Evolutionary conservation across 495 filamentous ascomycete species (phyloP).

Genomic region (Trichoderma reesei): DNA sequence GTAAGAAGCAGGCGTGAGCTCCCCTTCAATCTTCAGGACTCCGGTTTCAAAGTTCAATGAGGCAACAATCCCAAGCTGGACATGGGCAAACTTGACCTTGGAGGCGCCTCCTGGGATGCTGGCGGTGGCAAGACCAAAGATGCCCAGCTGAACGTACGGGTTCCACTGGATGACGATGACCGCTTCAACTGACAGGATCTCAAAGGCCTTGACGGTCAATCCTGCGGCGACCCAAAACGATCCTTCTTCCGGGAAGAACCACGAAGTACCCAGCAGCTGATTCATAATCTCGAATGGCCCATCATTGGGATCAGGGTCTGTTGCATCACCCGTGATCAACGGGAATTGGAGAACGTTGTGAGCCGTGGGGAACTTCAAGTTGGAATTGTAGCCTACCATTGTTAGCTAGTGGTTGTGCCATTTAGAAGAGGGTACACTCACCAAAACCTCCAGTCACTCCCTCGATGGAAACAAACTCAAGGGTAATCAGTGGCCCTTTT

Average conservation of each 20-base stretch:
- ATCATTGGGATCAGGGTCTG: no score
- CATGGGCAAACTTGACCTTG: neutral
- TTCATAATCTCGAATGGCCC: no score
- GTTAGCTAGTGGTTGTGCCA: no score
- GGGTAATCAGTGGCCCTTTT: no score
- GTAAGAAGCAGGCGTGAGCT: neutral
- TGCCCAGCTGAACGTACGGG: neutral
- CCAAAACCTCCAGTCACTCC: neutral
- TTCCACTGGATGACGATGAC: neutral
- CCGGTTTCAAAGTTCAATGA: neutral
- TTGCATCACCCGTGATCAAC: neutral
- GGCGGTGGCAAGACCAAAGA: neutral
- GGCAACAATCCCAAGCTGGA: neutral
- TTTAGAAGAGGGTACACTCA: no score
- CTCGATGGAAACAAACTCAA: neutral
- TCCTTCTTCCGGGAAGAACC: neutral
- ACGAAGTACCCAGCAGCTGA: no score
- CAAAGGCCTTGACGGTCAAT: neutral
- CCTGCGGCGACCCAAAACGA: neutral
- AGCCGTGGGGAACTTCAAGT: neutral
- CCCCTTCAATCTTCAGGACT: neutral
- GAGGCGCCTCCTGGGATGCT: neutral
- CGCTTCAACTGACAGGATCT: neutral
- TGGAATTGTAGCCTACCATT: neutral
- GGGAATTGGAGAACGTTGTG: neutral